Base-by-base conservation (phyloP, 2,329 filamentous ascomycete genomes). In the Teratosphaeria nubilosa region DNA sequence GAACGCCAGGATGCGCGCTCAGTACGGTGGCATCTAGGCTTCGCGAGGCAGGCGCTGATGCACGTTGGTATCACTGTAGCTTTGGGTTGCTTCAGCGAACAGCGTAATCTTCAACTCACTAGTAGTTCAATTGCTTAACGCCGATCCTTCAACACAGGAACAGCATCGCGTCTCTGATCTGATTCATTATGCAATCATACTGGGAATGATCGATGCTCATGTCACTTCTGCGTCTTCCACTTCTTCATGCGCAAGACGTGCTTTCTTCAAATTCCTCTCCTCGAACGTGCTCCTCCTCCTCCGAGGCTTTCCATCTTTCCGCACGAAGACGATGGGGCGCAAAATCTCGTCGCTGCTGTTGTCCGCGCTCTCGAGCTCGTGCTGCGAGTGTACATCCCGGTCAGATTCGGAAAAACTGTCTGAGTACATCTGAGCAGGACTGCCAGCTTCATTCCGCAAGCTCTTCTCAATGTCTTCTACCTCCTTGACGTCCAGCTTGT, bases 351-450 rank as follows among this genome's bases (percentile, higher is more conserved):
- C 51, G 31, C 25, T 7, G 14, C 25, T 30, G 51, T 10, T 1
- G 10, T 65, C 87, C 90, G 0, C 86, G 83, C 69, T 90, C 86
- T 1, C 88, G 86, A 22, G 88, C 82, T 0, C 78, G 85, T 0
- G 85, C 86, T 9, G 77, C 64, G 20, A 65, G 27, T 53, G 68
- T 59, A 24, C 68, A 60, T 61, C 71, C 58, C 79, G 80, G 65
- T 76, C 80, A 59, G 78, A 31, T 5, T 22, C 34, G 13, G 16
- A 13, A 24, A 54, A 34, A 37, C 31, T 25, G 6, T 34, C 10
- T 27, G n/a, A 14, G 22, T 2, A 13, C 51, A 16, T 48, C n/a
- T 20, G n/a, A 48, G 41, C 41, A 48, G 16, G n/a, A 48, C n/a
- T 20, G 41, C 9, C 20, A 2, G 41, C 16, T 16, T 20, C n/a